phyloP scores from a whole-genome alignment of 257 asterid genomes.

The Gentiana macrophylla region DNA sequence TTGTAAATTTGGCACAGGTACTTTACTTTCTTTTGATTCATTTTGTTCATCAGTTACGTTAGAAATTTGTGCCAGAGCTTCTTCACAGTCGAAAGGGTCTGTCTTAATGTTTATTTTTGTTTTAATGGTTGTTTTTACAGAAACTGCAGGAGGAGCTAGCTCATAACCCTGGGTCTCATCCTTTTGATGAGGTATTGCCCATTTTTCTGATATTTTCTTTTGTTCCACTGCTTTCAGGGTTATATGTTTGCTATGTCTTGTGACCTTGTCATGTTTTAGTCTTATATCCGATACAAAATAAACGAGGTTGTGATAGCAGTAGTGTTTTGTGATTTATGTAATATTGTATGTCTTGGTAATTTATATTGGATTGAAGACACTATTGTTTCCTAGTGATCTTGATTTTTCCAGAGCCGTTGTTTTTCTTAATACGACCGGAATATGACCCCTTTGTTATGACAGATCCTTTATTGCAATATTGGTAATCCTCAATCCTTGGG shows the following conservation, averaged over 20 bases:
- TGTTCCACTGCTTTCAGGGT: no score
- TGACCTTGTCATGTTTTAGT: background rate
- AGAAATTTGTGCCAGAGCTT: no score
- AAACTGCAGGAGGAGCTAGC: slow-evolving; percentile 38
- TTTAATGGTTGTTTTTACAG: slow-evolving; percentile 17
- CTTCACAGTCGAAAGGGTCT: no score
- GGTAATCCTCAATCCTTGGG: slow-evolving; percentile 96
- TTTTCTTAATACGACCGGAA: slow-evolving; percentile 3
- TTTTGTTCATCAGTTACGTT: no score
- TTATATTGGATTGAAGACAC: no score
- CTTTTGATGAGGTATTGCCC: slow-evolving; percentile 47
- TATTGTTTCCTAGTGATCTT: no score
- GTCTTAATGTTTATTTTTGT: no score
- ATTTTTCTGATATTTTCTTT: background rate
- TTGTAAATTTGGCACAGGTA: slow-evolving; percentile 92
- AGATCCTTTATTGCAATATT: slow-evolving; percentile 86
- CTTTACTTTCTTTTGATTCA: background rate
- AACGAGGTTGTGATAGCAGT: background rate
- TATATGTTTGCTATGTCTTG: no score
- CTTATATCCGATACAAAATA: background rate
- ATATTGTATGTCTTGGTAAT: no score
- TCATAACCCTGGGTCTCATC: slow-evolving; percentile 37
- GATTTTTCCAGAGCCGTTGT: no score
- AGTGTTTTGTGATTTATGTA: no score
- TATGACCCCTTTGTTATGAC: slow-evolving; percentile 14